phyloP scores from a whole-genome alignment of 2,329 filamentous ascomycete species.

The Penicillium sp. region DNA sequence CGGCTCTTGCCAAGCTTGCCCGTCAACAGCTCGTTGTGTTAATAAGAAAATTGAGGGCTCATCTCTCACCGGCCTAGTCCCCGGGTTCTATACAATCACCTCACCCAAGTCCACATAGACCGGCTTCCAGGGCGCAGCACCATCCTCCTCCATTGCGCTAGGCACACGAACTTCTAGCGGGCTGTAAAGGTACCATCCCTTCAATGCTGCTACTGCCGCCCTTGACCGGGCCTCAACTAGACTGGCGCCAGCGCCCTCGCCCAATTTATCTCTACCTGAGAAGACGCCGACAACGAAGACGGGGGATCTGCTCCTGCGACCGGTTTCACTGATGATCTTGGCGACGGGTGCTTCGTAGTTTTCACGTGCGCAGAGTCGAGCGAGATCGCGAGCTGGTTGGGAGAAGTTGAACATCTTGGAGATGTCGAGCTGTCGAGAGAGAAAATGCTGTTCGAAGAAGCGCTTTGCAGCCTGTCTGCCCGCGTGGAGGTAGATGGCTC shows the following conservation, averaged over 20 bases:
- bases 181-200: constrained; percentile 96
- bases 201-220: constrained; percentile 83
- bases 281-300: constrained; percentile 95
- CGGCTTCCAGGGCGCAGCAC: constrained; percentile 67
- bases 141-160: constrained; percentile 69
- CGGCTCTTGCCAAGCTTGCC: constrained; percentile 19
- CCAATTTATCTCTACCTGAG: constrained; percentile 87
- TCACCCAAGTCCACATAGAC: constrained; percentile 74
- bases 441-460: constrained; percentile 84
- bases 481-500: constrained; percentile 82
- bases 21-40: constrained; percentile 16
- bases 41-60: constrained; percentile 23
- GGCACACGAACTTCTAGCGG: constrained; percentile 71
- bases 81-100: constrained; percentile 58
- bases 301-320: constrained; percentile 79
- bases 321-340: constrained; percentile 87
- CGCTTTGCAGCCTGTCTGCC: constrained; percentile 77
- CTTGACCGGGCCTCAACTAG: constrained; percentile 77
- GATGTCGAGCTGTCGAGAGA: constrained; percentile 78
- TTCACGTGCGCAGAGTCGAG: constrained; percentile 82
- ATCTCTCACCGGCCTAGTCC: constrained; percentile 15
- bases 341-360: constrained; percentile 87
- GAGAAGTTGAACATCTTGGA: constrained; percentile 81
- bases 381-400: constrained; percentile 81
- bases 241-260: constrained; percentile 82